These are phyloP conservation scores for Aspergillus hiratsukae DNA, from an alignment of 2,329 filamentous ascomycete species.

Conservation along the genomic window DNA sequence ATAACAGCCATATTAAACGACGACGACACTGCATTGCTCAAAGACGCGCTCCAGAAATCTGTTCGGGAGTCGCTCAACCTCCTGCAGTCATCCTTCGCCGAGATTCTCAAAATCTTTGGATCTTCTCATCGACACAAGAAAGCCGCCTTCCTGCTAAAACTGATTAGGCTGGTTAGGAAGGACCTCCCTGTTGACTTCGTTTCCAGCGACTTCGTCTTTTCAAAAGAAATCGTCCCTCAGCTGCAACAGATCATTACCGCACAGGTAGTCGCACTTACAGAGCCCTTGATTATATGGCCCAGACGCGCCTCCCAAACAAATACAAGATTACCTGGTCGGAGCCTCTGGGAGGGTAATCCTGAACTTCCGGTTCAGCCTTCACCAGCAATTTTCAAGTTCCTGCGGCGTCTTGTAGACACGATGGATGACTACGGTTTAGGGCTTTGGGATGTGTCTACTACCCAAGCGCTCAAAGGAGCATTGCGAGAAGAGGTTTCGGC, in stretches of 20 bases:
- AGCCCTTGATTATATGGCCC: conserved; percentile 41
- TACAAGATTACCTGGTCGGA: conserved; percentile 55
- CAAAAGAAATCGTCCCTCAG: conserved; percentile 56
- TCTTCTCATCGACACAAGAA: conserved; percentile 46
- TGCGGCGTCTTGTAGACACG: conserved; percentile 59
- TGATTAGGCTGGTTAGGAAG: conserved; percentile 68
- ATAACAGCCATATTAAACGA: conserved; percentile 55
- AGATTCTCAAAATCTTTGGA: conserved; percentile 47
- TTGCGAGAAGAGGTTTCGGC: conserved; percentile 48
- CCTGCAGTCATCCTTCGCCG: conserved; percentile 44
- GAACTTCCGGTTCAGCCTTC: conserved; percentile 75
- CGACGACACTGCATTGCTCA: conserved; percentile 64
- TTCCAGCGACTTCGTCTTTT: conserved; percentile 45
- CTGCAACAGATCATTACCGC: conserved; percentile 61
- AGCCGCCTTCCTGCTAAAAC: conserved; percentile 61
- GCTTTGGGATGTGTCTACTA: conserved; percentile 71
- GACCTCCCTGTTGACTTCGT: conserved; percentile 55
- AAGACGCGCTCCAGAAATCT: conserved; percentile 54
- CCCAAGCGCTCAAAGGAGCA: conserved; percentile 58
- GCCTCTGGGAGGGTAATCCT: conserved; percentile 76
- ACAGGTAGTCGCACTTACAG: conserved; percentile 43
- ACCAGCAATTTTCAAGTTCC: conserved; percentile 65
- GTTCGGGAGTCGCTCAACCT: conserved; percentile 55
- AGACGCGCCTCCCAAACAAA: conserved; percentile 47
- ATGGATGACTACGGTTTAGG: conserved; percentile 73